phyloP scores from a whole-genome alignment of 805 yeast species.

The Komagataella phaffii region DNA sequence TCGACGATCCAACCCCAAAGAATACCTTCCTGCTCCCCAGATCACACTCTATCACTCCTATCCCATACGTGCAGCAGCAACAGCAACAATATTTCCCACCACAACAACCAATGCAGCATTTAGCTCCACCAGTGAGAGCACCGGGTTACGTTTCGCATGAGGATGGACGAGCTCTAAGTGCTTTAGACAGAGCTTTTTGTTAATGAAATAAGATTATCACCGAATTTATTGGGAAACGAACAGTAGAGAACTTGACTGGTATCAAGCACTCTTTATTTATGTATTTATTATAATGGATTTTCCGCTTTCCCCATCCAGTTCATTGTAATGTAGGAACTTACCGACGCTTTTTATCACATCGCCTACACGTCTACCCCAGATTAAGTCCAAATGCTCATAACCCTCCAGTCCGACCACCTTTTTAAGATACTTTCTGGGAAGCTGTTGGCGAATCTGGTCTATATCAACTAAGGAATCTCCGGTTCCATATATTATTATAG shows the following conservation, averaged over 20 bases:
- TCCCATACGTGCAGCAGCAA: background rate
- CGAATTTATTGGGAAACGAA: background rate
- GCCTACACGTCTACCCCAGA: slow-evolving; percentile 78
- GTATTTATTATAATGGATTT: background rate
- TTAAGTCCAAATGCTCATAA: slow-evolving; percentile 83
- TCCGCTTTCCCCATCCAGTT: background rate
- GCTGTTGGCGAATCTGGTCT: slow-evolving; percentile 49
- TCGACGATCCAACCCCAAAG: background rate
- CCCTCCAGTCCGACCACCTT: slow-evolving; percentile 36
- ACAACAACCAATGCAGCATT: background rate
- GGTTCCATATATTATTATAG: slow-evolving; percentile 70
- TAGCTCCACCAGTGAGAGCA: background rate
- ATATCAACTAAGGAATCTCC: slow-evolving; percentile 81
- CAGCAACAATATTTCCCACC: background rate
- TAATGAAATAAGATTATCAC: background rate
- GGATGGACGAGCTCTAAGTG: background rate
- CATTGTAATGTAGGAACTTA: slow-evolving; percentile 15
- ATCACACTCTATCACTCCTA: background rate
- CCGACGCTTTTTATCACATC: slow-evolving; percentile 30
- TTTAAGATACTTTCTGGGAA: slow-evolving; percentile 27
- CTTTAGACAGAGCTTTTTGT: background rate
- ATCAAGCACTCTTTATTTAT: background rate
- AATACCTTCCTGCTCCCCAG: background rate
- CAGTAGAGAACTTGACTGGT: background rate
- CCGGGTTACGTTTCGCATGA: background rate